These are phyloP conservation scores for Rhodotorula paludigena DNA, from an alignment of 768 basidiomycete species.

Conservation along the genomic window DNA sequence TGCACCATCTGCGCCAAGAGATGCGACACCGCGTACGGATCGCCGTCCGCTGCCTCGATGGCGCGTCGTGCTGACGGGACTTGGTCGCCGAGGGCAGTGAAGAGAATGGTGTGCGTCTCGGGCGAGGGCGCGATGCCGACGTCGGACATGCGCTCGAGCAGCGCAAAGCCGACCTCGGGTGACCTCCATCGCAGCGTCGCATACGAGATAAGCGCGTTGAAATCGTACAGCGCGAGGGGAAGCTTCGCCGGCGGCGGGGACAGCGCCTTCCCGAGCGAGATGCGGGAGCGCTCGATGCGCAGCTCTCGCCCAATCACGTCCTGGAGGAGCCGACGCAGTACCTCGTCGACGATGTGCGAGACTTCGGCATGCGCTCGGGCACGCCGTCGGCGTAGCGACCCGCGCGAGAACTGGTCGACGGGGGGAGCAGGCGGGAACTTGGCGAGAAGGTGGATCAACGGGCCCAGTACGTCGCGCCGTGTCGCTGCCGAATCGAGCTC, in stretches of 20 bases:
- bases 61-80: no score
- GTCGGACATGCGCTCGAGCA: conserved; percentile 21
- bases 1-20: conserved; percentile 57
- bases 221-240: background rate
- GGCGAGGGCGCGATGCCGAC: conserved; percentile 12
- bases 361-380: conserved; percentile 13
- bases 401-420: conserved; percentile 1
- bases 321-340: conserved; percentile 23
- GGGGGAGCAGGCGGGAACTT: conserved; percentile 20
- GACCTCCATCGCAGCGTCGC: conserved; percentile 23
- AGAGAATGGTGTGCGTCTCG: conserved; percentile 29
- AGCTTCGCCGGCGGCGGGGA: background rate
- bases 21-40: conserved; percentile 52
- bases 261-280: background rate
- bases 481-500: background rate
- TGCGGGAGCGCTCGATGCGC: background rate
- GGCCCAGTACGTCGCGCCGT: background rate
- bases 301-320: conserved; percentile 9
- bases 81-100: background rate
- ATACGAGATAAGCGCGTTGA: conserved; percentile 30
- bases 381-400: background rate
- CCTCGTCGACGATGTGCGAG: conserved; percentile 25
- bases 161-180: conserved; percentile 24
- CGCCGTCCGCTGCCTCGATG: background rate
- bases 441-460: conserved; percentile 13